Conservation (phyloP, 2,329 filamentous ascomycete species). For the Phyllosticta ampelicida region DNA sequence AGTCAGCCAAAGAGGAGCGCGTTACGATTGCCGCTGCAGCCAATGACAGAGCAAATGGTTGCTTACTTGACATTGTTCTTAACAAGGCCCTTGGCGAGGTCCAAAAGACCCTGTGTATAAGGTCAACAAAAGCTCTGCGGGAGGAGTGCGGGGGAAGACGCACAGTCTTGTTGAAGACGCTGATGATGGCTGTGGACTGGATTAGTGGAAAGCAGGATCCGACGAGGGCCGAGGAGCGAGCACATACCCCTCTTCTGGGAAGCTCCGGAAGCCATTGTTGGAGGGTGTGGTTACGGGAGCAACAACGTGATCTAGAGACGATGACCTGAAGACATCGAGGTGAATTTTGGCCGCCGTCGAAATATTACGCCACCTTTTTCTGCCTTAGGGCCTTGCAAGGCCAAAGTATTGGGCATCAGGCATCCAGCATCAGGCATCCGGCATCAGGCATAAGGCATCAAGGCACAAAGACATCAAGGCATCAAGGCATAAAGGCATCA, state of each 20-base stretch:
- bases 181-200: conserved; percentile 59
- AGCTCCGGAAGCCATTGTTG: conserved; percentile 10
- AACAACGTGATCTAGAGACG: conserved; percentile 1
- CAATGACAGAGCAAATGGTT: neutral
- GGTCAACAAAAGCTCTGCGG: conserved; percentile 4
- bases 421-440: too few species aligned
- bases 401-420: too few species aligned
- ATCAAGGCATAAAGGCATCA: too few species aligned
- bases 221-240: neutral
- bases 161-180: conserved; percentile 85
- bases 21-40: neutral
- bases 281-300: neutral
- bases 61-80: conserved; percentile 67
- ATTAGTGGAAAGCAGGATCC: conserved; percentile 4
- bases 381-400: neutral
- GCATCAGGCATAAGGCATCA: too few species aligned
- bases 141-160: conserved; percentile 23
- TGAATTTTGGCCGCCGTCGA: neutral
- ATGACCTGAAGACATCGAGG: neutral
- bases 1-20: neutral
- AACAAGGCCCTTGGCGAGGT: conserved; percentile 81
- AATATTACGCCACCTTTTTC: neutral
- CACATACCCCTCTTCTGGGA: conserved; percentile 11
- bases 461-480: neutral
- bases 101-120: conserved; percentile 50